Conservation (phyloP, 2,329 filamentous ascomycete genomes). For the Penicillium hesseltinei region DNA sequence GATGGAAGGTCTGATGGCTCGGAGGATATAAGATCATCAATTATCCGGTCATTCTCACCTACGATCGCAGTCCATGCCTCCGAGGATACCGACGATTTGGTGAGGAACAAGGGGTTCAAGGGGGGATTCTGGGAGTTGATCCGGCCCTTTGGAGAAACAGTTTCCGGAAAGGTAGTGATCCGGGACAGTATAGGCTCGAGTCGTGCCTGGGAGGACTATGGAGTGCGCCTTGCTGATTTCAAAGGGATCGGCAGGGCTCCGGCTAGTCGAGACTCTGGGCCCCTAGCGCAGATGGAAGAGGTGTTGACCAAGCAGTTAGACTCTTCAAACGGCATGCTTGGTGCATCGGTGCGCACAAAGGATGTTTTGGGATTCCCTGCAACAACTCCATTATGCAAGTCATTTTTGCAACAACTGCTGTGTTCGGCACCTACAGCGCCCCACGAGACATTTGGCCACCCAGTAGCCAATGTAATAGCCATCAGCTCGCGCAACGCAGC, state of each 20-base stretch:
- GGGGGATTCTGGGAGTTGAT: slow-evolving; percentile 81
- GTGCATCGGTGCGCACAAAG: slow-evolving; percentile 28
- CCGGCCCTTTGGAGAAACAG: slow-evolving; percentile 83
- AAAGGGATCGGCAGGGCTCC: slow-evolving; percentile 43
- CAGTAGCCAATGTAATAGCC: slow-evolving; percentile 89
- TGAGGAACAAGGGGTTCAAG: slow-evolving; percentile 78
- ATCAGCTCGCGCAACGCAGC: slow-evolving; percentile 84
- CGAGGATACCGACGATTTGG: slow-evolving; percentile 75
- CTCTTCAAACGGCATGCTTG: slow-evolving; percentile 63
- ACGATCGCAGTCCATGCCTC: slow-evolving; percentile 87
- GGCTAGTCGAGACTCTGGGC: slow-evolving; percentile 39
- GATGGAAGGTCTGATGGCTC: slow-evolving; percentile 54
- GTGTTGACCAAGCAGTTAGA: slow-evolving; percentile 76
- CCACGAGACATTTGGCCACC: slow-evolving; percentile 92
- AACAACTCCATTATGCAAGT: slow-evolving; percentile 75
- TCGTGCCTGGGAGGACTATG: slow-evolving; percentile 82
- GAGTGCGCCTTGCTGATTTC: slow-evolving; percentile 77
- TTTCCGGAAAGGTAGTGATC: slow-evolving; percentile 84
- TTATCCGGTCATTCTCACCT: slow-evolving; percentile 83
- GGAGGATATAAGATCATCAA: slow-evolving; percentile 61
- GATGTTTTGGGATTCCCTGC: slow-evolving; percentile 34
- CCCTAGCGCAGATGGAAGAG: slow-evolving; percentile 66
- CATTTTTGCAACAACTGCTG: slow-evolving; percentile 80
- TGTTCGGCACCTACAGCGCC: slow-evolving; percentile 75
- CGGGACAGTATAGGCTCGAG: slow-evolving; percentile 86